Conservation (phyloP, 2,329 filamentous ascomycete species). For the Ilyonectria mors-panacis region DNA sequence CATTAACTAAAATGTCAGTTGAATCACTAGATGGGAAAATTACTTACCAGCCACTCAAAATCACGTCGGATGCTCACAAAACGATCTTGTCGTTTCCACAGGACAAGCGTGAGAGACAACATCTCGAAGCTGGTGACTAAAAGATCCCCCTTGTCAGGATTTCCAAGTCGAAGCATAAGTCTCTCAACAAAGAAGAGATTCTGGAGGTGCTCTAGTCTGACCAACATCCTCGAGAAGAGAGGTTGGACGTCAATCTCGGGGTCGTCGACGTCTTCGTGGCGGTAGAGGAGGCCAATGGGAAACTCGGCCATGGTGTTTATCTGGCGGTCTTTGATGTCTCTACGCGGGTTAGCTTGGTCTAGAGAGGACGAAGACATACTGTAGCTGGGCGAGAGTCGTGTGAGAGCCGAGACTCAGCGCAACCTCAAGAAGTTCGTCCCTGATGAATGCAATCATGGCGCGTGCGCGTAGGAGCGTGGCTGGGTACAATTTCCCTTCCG, state of each 20-base stretch:
- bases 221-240: constrained; percentile 62
- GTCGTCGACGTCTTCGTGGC: constrained; percentile 56
- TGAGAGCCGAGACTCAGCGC: constrained; percentile 58
- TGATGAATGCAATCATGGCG: constrained; percentile 63
- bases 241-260: constrained; percentile 46
- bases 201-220: constrained; percentile 66
- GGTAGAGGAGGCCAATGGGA: constrained; percentile 57
- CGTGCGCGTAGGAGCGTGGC: constrained; percentile 63
- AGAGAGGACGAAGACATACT: constrained; percentile 28
- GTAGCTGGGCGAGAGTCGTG: constrained; percentile 34
- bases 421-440: constrained; percentile 73
- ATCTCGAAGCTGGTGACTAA: constrained; percentile 64
- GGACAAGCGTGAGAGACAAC: constrained; percentile 60
- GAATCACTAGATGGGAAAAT: not conserved
- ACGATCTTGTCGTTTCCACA: constrained; percentile 66
- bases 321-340: constrained; percentile 55
- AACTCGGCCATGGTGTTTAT: constrained; percentile 52
- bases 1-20: constrained; percentile 57
- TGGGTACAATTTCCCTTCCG: constrained; percentile 57
- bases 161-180: constrained; percentile 63
- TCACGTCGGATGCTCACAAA: constrained; percentile 58
- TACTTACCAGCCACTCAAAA: constrained; percentile 65
- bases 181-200: constrained; percentile 73
- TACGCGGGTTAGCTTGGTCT: constrained; percentile 32
- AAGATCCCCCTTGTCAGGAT: constrained; percentile 56